These are phyloP conservation scores for Lactarius indigo DNA, from an alignment of 768 basidiomycete genomes.

Conservation along the genomic window DNA sequence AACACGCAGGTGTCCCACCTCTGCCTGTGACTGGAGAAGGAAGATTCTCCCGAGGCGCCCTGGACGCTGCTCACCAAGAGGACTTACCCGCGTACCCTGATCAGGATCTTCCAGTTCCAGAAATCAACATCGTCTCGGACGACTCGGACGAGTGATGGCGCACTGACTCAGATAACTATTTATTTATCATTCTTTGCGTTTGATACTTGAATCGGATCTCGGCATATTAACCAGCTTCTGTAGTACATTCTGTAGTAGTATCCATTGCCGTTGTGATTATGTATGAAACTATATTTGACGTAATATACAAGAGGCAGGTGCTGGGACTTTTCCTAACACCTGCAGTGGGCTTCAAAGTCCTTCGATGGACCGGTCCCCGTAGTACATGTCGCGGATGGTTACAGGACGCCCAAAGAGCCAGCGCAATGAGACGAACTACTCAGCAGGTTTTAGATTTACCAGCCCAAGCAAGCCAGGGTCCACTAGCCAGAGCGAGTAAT, in stretches of 20 bases:
- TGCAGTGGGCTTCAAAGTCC: neutral
- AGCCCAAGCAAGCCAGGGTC: neutral
- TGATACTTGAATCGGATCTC: neutral
- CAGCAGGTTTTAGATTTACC: neutral
- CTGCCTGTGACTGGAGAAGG: neutral
- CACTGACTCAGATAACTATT: neutral
- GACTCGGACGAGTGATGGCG: neutral
- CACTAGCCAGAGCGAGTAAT: neutral
- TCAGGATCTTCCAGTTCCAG: neutral
- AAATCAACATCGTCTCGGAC: neutral
- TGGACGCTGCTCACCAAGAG: neutral
- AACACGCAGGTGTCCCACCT: neutral
- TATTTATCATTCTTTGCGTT: neutral
- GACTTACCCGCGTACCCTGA: neutral
- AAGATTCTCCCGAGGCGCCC: neutral
- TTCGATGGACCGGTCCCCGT: no score
- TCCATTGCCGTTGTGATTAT: neutral
- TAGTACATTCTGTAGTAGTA: neutral
- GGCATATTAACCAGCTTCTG: neutral
- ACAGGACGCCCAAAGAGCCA: neutral
- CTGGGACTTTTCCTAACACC: neutral
- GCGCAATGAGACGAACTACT: neutral
- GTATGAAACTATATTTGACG: no score
- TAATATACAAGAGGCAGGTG: neutral
- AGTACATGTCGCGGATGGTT: neutral